Percentiles rank a stretch among this genome's conserved stretches.
Evolutionary conservation across 257 asterid species (phyloP).

Genomic region (Perilla frutescens): DNA sequence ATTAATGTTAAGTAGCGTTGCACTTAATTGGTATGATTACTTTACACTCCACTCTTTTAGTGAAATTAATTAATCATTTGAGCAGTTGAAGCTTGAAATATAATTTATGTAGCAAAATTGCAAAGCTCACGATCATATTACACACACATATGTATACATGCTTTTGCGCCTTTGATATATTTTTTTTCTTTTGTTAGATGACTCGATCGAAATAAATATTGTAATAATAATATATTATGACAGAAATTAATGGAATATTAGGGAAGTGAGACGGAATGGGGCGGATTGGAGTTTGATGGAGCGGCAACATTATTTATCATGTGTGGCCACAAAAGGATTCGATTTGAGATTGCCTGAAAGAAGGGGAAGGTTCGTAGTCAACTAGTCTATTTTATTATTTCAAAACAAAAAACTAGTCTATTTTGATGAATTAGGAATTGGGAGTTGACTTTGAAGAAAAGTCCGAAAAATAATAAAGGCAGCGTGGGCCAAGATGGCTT

Average conservation of each 20-base stretch:
- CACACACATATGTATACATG: no score
- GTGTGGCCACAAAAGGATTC: slow-evolving; percentile 14
- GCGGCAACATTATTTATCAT: slow-evolving; percentile 11
- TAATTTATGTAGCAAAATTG: neutral
- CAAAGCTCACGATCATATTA: no score
- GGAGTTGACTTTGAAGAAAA: slow-evolving; percentile 59
- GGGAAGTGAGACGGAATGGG: no score
- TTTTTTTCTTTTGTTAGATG: no score
- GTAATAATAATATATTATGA: no score
- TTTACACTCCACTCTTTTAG: slow-evolving; percentile 8
- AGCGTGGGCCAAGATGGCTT: slow-evolving; percentile 52
- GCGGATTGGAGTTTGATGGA: neutral
- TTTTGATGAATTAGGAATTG: neutral
- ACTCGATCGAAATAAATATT: no score
- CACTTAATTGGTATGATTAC: neutral
- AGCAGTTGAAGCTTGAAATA: slow-evolving; percentile 29
- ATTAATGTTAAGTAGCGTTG: slow-evolving; percentile 19
- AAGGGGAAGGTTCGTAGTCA: slow-evolving; percentile 36
- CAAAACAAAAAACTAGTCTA: no score
- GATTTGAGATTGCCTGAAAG: slow-evolving; percentile 38
- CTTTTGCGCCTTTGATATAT: no score
- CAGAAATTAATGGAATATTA: no score
- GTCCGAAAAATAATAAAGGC: slow-evolving; percentile 44
- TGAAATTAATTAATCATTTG: slow-evolving; percentile 3
- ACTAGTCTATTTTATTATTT: no score